These are phyloP conservation scores for Xylaria sp. DNA, from an alignment of 2,329 filamentous ascomycete genomes.

Conservation along the genomic window DNA sequence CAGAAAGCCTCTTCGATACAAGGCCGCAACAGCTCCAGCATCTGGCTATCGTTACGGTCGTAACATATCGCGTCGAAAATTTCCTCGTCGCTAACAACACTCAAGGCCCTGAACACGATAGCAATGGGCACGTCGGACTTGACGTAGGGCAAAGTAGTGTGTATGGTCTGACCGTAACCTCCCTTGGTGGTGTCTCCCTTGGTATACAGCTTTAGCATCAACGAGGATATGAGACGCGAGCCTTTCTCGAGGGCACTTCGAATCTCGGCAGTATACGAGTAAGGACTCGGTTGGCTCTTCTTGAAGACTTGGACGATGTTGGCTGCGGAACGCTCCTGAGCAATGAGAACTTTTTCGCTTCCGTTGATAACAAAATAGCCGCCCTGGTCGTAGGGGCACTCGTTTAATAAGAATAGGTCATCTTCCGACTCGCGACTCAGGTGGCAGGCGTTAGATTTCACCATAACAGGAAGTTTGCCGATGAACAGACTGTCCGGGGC, in stretches of 20 bases:
- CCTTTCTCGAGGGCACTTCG: slow-evolving; percentile 96
- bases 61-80: slow-evolving; percentile 98
- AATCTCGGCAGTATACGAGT: slow-evolving; percentile 94
- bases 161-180: slow-evolving; percentile 86
- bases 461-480: slow-evolving; percentile 96
- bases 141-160: slow-evolving; percentile 91
- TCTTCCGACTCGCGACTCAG: slow-evolving; percentile 85
- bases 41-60: slow-evolving; percentile 92
- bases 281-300: slow-evolving; percentile 92
- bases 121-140: slow-evolving; percentile 93
- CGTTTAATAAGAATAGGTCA: slow-evolving; percentile 88
- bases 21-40: slow-evolving; percentile 97
- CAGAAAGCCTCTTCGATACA: slow-evolving; percentile 97
- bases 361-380: slow-evolving; percentile 99
- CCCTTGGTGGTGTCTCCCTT: slow-evolving; percentile 85
- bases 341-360: slow-evolving; percentile 97
- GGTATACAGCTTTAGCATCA: slow-evolving; percentile 88
- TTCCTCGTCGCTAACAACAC: slow-evolving; percentile 96
- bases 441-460: slow-evolving; percentile 96
- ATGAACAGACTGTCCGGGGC: slow-evolving; percentile 85
- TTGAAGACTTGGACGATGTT: slow-evolving; percentile 99
- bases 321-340: slow-evolving; percentile 95
- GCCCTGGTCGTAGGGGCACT: slow-evolving; percentile 97
- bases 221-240: slow-evolving; percentile 90
- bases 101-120: slow-evolving; percentile 94